Conservation (phyloP, 2,329 filamentous ascomycete species). For the Fusarium multiceps region DNA sequence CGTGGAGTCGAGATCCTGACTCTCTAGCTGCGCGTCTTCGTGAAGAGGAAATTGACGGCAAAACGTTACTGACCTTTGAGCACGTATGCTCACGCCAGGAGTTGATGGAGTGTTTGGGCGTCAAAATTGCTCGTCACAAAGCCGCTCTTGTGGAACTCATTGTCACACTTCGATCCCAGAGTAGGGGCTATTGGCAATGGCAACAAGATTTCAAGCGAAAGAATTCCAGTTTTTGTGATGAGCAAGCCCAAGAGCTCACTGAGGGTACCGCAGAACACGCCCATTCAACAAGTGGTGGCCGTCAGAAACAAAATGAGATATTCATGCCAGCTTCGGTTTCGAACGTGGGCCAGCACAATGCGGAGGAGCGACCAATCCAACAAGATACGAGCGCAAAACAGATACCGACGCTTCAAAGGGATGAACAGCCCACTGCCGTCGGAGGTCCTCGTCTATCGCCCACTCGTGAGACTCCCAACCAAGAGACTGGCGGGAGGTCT, state of each 20-base stretch:
- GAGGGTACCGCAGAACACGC: background rate
- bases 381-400: background rate
- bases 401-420: background rate
- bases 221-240: constrained; percentile 24
- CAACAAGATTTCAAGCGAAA: constrained; percentile 39
- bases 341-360: background rate
- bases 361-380: background rate
- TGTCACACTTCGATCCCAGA: constrained; percentile 63
- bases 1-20: constrained; percentile 62
- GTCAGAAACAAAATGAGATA: background rate
- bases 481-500: constrained; percentile 19
- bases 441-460: background rate
- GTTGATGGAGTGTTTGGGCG: constrained; percentile 63
- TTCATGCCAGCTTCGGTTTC: background rate
- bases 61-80: constrained; percentile 68
- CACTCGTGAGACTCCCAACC: background rate
- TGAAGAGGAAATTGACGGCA: constrained; percentile 73
- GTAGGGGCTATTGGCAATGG: constrained; percentile 59
- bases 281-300: background rate
- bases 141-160: constrained; percentile 69
- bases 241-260: constrained; percentile 5
- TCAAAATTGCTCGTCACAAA: constrained; percentile 69
- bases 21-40: constrained; percentile 66
- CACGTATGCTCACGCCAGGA: constrained; percentile 63
- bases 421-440: background rate